phyloP scores from a whole-genome alignment of 306 rosid species.

The Quercus parvula region DNA sequence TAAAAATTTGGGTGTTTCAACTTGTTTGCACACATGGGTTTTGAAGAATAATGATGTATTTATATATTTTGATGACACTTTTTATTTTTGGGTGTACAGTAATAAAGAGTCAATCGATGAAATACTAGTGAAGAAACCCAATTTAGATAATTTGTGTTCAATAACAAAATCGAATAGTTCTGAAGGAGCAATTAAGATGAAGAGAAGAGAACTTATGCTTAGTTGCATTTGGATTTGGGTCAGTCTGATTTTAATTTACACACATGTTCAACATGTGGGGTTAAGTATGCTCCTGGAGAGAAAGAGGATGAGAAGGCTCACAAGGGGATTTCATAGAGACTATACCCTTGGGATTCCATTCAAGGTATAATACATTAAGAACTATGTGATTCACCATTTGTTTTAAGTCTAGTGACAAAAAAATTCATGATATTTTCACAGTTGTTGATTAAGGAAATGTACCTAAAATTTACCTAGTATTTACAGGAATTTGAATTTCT shows the following conservation, averaged over 20 bases:
- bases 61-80: background rate
- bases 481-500: background rate
- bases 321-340: constrained; percentile 55
- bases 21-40: too few species aligned
- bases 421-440: too few species aligned
- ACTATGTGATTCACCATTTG: too few species aligned
- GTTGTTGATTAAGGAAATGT: too few species aligned
- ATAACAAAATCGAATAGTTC: background rate
- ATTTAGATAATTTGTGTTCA: background rate
- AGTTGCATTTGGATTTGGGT: constrained; percentile 74
- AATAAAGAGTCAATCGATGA: background rate
- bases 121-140: background rate
- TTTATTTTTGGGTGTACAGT: background rate
- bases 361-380: constrained; percentile 34
- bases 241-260: constrained; percentile 67
- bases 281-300: constrained; percentile 61
- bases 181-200: constrained; percentile 43
- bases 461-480: background rate
- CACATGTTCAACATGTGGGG: constrained; percentile 53
- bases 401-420: too few species aligned
- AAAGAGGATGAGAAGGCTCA: constrained; percentile 66
- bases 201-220: constrained; percentile 86
- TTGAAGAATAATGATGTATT: background rate
- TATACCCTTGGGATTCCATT: constrained; percentile 62
- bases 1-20: too few species aligned